Evolutionary conservation across 2,329 filamentous ascomycete genomes (phyloP).

Genomic region (Rutstroemia sydowiana): DNA sequence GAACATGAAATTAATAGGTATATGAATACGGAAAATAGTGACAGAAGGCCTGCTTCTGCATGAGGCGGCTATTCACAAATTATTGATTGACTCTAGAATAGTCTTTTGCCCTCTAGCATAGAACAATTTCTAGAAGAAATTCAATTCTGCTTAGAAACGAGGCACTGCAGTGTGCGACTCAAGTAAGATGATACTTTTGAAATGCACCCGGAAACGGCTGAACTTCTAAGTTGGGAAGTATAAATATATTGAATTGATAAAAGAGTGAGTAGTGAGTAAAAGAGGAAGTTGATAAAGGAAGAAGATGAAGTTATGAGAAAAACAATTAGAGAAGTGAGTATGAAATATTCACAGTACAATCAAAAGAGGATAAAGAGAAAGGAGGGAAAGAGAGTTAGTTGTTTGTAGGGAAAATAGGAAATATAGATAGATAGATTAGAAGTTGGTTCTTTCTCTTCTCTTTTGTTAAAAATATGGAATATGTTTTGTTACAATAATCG

Average conservation of each 20-base stretch:
- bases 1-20: background rate
- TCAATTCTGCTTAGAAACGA: background rate
- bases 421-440: too few species aligned
- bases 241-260: background rate
- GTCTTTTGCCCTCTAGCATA: background rate
- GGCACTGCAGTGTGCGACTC: background rate
- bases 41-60: conserved; percentile 11
- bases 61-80: background rate
- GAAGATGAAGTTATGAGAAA: background rate
- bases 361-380: too few species aligned
- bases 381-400: too few species aligned
- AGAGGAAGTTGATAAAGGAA: background rate
- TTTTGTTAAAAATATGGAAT: too few species aligned
- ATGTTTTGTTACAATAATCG: too few species aligned
- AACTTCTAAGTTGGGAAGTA: background rate
- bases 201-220: background rate
- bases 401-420: too few species aligned
- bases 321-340: background rate
- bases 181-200: background rate
- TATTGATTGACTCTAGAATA: background rate
- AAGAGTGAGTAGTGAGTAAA: too few species aligned
- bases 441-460: too few species aligned
- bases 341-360: too few species aligned
- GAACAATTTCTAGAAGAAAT: background rate
- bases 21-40: background rate